Conservation (phyloP, 1,139 yeast species). For the Debaryomyces psychrophilus region DNA sequence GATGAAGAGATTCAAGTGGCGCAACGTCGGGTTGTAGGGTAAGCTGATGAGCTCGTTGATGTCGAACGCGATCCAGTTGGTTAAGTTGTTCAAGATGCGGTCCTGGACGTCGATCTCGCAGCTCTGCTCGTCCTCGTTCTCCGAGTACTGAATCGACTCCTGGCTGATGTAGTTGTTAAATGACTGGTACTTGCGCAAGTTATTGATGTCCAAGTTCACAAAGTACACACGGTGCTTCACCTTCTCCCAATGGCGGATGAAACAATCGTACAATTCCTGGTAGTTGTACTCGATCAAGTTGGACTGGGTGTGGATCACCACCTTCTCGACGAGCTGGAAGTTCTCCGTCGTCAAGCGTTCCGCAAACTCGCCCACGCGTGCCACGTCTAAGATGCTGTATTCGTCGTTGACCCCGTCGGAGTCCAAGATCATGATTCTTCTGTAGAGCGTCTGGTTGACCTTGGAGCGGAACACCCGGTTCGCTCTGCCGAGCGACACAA, state of each 20-base stretch:
- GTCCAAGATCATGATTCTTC: conserved; percentile 21
- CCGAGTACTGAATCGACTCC: conserved; percentile 20
- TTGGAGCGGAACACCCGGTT: conserved; percentile 18
- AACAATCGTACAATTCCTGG: conserved; percentile 20
- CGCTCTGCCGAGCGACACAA: conserved; percentile 18
- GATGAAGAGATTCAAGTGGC: conserved; percentile 25
- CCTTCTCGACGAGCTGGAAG: conserved; percentile 19
- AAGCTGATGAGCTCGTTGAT: conserved; percentile 23
- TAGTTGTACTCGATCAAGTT: conserved; percentile 22
- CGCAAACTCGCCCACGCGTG: conserved; percentile 19
- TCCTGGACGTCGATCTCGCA: conserved; percentile 11
- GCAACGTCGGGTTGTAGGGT: conserved; percentile 24
- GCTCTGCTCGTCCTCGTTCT: conserved; percentile 20
- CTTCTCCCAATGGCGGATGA: conserved; percentile 22
- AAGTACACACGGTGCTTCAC: conserved; percentile 20
- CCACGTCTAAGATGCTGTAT: conserved; percentile 15
- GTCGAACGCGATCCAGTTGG: conserved; percentile 28
- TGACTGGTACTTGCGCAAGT: conserved; percentile 24
- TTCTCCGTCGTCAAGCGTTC: conserved; percentile 16
- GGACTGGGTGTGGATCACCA: conserved; percentile 26
- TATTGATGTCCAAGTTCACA: conserved; percentile 26
- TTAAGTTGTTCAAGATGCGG: conserved; percentile 22
- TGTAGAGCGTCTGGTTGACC: conserved; percentile 22
- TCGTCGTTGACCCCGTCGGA: conserved; percentile 9
- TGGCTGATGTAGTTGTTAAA: conserved; percentile 21